Evolutionary conservation across 441 rosid species (phyloP).

Genomic region (Rhodomyrtus psidioides): DNA sequence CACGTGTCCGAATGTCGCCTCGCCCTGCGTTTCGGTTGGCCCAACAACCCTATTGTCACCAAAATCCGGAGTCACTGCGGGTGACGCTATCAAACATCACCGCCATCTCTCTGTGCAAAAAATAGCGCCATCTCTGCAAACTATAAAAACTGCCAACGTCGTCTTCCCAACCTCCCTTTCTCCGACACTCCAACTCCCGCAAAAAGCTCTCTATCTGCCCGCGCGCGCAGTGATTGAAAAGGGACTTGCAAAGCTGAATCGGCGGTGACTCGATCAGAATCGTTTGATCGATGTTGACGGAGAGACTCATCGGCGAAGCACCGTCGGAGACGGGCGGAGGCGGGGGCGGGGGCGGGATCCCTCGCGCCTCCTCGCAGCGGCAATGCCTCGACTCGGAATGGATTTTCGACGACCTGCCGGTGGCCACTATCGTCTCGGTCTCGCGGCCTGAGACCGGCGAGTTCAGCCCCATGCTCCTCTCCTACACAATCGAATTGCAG

Average conservation of each 20-base stretch:
- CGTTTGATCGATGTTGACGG: constrained; percentile 30
- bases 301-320: constrained; percentile 35
- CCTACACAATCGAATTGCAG: constrained; percentile 9
- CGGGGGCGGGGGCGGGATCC: neutral
- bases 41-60: neutral
- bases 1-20: neutral
- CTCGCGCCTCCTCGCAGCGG: neutral
- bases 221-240: neutral
- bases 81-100: neutral
- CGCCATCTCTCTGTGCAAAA: neutral
- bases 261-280: neutral
- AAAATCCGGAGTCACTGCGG: neutral
- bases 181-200: neutral
- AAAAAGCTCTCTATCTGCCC: neutral
- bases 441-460: constrained; percentile 7
- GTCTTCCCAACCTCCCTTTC: neutral
- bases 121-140: neutral
- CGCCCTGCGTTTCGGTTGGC: neutral
- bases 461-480: constrained; percentile 12
- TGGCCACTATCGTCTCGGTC: constrained; percentile 2
- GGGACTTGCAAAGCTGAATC: neutral
- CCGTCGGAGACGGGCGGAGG: neutral
- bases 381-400: neutral
- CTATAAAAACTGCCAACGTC: neutral
- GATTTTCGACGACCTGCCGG: constrained; percentile 10